Evolutionary conservation across 768 basidiomycete genomes (phyloP).

Genomic region (Suillus decipiens): DNA sequence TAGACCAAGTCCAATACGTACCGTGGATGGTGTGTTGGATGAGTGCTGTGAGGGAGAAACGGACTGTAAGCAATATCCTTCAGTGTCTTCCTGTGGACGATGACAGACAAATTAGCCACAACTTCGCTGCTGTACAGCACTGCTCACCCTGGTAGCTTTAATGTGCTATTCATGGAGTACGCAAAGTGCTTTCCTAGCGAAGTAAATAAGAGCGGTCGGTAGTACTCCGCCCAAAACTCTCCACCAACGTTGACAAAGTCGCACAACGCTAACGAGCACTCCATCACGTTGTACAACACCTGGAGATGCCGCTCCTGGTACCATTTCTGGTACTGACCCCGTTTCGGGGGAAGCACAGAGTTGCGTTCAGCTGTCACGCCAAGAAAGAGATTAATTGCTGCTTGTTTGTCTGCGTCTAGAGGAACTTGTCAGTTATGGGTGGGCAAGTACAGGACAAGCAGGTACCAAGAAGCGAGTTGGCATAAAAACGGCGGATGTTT

Average conservation of each 20-base stretch:
- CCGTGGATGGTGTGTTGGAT: constrained; percentile 39
- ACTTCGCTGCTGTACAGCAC: not conserved
- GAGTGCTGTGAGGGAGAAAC: constrained; percentile 62
- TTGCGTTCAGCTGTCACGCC: constrained; percentile 61
- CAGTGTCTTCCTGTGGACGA: constrained; percentile 58
- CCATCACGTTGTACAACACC: constrained; percentile 64
- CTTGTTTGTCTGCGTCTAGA: constrained; percentile 93
- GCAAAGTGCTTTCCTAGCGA: constrained; percentile 87
- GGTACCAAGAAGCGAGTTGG: constrained; percentile 86
- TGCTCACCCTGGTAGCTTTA: constrained; percentile 77
- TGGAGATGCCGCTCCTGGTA: constrained; percentile 71
- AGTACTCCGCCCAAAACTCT: constrained; percentile 90
- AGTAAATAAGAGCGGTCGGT: constrained; percentile 82
- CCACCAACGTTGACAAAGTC: constrained; percentile 59
- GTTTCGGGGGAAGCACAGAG: constrained; percentile 48
- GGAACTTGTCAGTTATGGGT: constrained; percentile 10
- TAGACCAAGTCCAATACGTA: constrained; percentile 26
- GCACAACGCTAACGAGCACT: constrained; percentile 62
- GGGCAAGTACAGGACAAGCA: not conserved
- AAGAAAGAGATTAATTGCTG: constrained; percentile 96
- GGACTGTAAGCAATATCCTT: constrained; percentile 73
- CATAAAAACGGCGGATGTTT: constrained; percentile 92
- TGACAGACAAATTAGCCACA: not conserved
- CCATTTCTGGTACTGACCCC: constrained; percentile 85
- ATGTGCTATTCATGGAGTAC: constrained; percentile 88